Conservation (phyloP, 352 stramenopile species). For the Phytophthora tentaculata region DNA sequence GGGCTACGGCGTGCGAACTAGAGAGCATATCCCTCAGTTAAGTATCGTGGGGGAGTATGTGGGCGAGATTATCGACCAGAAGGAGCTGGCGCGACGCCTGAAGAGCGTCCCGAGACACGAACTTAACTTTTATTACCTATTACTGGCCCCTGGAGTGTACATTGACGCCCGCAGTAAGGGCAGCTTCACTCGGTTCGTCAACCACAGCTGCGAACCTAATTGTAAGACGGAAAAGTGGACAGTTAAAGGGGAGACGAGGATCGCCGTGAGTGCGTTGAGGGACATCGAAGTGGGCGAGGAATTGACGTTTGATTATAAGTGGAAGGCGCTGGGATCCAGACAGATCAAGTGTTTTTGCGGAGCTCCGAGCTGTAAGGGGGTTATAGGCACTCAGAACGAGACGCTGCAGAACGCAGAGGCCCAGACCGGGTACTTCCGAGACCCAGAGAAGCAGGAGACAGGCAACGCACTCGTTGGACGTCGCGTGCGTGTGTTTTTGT, state of each 20-base stretch:
- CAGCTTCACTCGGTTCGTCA: constrained; percentile 96
- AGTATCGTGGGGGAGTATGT: constrained; percentile 92
- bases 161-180: constrained; percentile 91
- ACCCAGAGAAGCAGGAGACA: constrained; percentile 63
- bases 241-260: constrained; percentile 91
- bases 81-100: constrained; percentile 70
- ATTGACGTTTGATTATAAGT: constrained; percentile 97
- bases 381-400: constrained; percentile 70
- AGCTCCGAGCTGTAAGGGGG: constrained; percentile 69
- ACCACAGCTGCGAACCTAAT: constrained; percentile 96
- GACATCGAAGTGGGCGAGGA: constrained; percentile 91
- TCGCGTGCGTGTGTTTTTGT: constrained; percentile 71
- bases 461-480: constrained; percentile 54
- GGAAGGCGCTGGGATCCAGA: constrained; percentile 83
- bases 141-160: constrained; percentile 83
- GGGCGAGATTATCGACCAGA: constrained; percentile 92
- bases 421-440: constrained; percentile 63
- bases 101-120: constrained; percentile 71
- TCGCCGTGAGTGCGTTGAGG: constrained; percentile 94
- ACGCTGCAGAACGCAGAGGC: constrained; percentile 42
- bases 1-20: constrained; percentile 84
- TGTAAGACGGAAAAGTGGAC: constrained; percentile 97
- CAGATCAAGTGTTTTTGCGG: constrained; percentile 85
- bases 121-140: constrained; percentile 89
- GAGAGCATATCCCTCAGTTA: constrained; percentile 60